Base-by-base conservation (phyloP, 2,329 filamentous ascomycete species). In the Alternaria sp. region DNA sequence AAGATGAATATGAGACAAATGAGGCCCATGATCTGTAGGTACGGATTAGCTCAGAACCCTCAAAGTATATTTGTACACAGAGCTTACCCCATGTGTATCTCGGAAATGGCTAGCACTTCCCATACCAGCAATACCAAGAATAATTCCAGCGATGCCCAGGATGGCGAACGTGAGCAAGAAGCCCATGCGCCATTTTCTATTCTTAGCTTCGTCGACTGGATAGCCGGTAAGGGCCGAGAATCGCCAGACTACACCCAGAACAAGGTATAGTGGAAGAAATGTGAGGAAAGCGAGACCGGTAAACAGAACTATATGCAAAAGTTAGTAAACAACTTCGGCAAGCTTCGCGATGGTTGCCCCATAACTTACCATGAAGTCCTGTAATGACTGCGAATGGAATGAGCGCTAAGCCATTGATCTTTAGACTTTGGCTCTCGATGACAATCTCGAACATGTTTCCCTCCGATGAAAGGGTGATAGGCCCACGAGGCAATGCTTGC, bases 211-310 rank as follows among this genome's bases (percentile, higher is more conserved):
- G 26, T 70, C 55, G 9, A 74, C 45, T 4, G 72, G 71, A 13
- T 69, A 61, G 8, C 66, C 65, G 23, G 67, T 58, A 13, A 74
- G 46, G 4, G 68, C 61, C 0, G 70, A 72, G 3, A 74, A 60
- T 7, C 72, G 68, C 62, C 61, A 67, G 10, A 68, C 60, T 17
- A 69, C 69, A 2, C 72, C 72, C 0, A 70, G 46, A 8, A 66
- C 63, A 31, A 74, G 55, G 34, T 74, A 74, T 5, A 68, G 48
- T 2, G 72, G 72, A 6, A 74, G 62, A 3, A 66, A 62, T n/a
- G 64, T 58, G 23, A 74, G 61, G 48, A 74, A 74, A 2, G 65
- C 65, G 3, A 74, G 41, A 14, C 54, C 61, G 0, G 64, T 58
- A 28, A 73, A 62, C 1, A 69, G 4, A 1, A 72, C 69, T 73